phyloP scores from a whole-genome alignment of 2,329 filamentous ascomycete species.

The Coniochaeta sp. region DNA sequence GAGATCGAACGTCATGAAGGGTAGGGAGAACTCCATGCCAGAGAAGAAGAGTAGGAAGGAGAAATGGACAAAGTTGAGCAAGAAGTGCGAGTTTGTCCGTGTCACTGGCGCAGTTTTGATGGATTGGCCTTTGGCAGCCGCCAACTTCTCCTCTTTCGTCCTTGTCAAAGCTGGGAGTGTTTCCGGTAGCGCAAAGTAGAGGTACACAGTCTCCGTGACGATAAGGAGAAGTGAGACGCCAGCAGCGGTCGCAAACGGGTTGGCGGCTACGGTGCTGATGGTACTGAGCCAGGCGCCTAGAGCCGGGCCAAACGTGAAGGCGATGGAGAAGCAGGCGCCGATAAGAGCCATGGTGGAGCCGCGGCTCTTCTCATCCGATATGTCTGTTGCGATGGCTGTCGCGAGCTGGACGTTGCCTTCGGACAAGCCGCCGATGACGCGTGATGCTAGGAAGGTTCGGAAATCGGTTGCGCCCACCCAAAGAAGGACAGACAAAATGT shows the following conservation, averaged over 20 bases:
- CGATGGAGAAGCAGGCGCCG: conserved; percentile 92
- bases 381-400: conserved; percentile 92
- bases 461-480: conserved; percentile 95
- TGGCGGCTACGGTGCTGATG: conserved; percentile 70
- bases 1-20: conserved; percentile 94
- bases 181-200: conserved; percentile 80
- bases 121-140: conserved; percentile 6
- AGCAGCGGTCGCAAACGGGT: conserved; percentile 90
- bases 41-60: conserved; percentile 94
- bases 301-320: conserved; percentile 92
- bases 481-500: conserved; percentile 84
- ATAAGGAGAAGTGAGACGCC: conserved; percentile 81
- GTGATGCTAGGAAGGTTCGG: conserved; percentile 88
- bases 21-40: conserved; percentile 94
- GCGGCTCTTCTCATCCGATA: conserved; percentile 76
- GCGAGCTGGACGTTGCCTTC: conserved; percentile 97
- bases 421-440: conserved; percentile 84
- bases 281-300: conserved; percentile 80
- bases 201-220: conserved; percentile 77
- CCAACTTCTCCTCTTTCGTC: conserved; percentile 15
- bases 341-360: conserved; percentile 94
- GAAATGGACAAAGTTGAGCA: conserved; percentile 83
- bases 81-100: conserved; percentile 72
- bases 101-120: conserved; percentile 20
- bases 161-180: conserved; percentile 60